Evolutionary conservation across 345 rosid species (phyloP).

Genomic region (Pseudoturritis turrita): DNA sequence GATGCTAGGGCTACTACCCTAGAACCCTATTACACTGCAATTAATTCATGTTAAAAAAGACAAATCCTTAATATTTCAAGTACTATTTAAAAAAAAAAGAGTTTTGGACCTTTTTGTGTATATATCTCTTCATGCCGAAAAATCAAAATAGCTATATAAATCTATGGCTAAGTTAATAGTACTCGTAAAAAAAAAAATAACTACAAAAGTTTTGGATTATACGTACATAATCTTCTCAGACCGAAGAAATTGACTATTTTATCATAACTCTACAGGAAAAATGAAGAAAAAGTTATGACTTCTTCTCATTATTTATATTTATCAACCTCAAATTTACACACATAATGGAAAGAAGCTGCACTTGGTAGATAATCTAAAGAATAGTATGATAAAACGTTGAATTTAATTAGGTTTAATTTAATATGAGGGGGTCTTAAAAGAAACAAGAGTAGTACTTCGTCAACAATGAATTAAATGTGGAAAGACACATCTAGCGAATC

Average conservation of each 20-base stretch:
- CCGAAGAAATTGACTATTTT: not conserved
- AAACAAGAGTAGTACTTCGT: slow-evolving; percentile 27
- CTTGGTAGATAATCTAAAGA: not conserved
- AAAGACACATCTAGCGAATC: slow-evolving; percentile 38
- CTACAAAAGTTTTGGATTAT: not conserved
- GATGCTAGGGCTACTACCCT: slow-evolving; percentile 46
- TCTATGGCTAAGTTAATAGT: not conserved
- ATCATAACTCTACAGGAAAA: not conserved
- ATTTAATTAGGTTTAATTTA: not conserved
- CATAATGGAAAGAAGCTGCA: not conserved
- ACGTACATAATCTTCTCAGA: not conserved
- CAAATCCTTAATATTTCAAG: slow-evolving; percentile 10
- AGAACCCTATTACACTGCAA: slow-evolving; percentile 32
- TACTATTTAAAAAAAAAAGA: not conserved
- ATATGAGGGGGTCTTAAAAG: not conserved
- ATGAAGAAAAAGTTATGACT: not conserved
- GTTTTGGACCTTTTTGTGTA: slow-evolving; percentile 10
- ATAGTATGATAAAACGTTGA: not conserved
- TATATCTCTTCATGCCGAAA: not conserved
- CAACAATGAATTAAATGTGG: slow-evolving; percentile 26
- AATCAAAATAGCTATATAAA: not conserved
- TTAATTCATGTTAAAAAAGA: slow-evolving; percentile 32
- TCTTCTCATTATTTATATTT: not conserved
- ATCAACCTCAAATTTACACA: not conserved
- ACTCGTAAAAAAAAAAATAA: no score